These are phyloP conservation scores for Pyrrhoderma lamaoense DNA, from an alignment of 1,284 basidiomycete species.

Conservation along the genomic window DNA sequence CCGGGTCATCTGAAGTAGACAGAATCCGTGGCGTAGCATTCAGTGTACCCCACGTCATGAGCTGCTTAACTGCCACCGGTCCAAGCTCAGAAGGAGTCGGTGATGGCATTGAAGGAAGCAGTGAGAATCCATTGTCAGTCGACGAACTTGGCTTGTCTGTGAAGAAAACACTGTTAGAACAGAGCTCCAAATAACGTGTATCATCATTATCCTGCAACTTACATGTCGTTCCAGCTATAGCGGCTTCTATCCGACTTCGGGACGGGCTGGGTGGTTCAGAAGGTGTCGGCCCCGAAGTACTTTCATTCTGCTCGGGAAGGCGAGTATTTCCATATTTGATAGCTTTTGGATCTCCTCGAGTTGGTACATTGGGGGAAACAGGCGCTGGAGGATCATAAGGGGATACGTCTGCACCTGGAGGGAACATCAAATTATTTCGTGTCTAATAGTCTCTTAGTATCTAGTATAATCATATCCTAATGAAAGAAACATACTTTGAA, in stretches of 20 bases:
- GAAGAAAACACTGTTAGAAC: slow-evolving; percentile 17
- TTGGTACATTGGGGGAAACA: slow-evolving; percentile 27
- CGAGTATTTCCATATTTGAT: slow-evolving; percentile 79
- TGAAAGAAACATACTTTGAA: slow-evolving; percentile 67
- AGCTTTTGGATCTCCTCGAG: slow-evolving; percentile 48
- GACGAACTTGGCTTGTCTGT: slow-evolving; percentile 58
- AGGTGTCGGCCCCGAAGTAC: slow-evolving; percentile 28
- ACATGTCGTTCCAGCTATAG: slow-evolving; percentile 80
- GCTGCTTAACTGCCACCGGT: slow-evolving; percentile 67
- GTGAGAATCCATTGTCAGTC: slow-evolving; percentile 50
- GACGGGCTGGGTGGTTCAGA: slow-evolving; percentile 80
- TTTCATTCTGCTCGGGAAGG: slow-evolving; percentile 56
- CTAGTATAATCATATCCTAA: slow-evolving; percentile 6
- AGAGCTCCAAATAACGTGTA: slow-evolving; percentile 11
- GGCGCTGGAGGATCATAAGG: slow-evolving; percentile 52
- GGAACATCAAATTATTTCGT: slow-evolving; percentile 88
- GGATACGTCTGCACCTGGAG: slow-evolving; percentile 82
- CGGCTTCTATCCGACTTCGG: slow-evolving; percentile 79
- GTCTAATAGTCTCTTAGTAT: slow-evolving; percentile 43
- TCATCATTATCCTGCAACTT: slow-evolving; percentile 25
- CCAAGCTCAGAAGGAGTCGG: slow-evolving; percentile 77
- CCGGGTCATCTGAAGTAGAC: slow-evolving; percentile 52
- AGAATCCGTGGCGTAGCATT: slow-evolving; percentile 81
- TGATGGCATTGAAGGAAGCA: slow-evolving; percentile 81
- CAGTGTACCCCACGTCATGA: slow-evolving; percentile 92